A percentile compares a stretch with the other conserved stretches of the same genome.
Conservation (phyloP, 2,329 filamentous ascomycete genomes). For the Aspergillus carbonarius region DNA sequence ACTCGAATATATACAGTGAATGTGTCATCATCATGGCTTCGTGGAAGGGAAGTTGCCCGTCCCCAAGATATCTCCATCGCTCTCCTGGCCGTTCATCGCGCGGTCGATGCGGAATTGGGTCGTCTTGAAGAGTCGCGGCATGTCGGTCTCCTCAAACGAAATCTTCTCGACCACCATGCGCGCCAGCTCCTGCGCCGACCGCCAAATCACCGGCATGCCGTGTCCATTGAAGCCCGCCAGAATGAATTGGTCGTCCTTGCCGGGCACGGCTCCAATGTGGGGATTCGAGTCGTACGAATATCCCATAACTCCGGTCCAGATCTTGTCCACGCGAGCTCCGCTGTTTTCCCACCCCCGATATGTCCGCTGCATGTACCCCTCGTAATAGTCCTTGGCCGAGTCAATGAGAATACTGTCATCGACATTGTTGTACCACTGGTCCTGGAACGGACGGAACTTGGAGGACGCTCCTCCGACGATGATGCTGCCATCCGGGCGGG, state of each 20-base stretch:
- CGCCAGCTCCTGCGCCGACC: constrained; percentile 49
- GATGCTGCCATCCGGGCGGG: constrained; percentile 53
- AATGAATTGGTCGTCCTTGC: constrained; percentile 53
- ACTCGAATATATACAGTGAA: neutral
- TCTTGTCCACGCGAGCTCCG: constrained; percentile 27
- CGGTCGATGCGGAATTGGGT: constrained; percentile 23
- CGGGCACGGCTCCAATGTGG: constrained; percentile 53
- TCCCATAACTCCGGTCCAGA: constrained; percentile 49
- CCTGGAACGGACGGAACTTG: constrained; percentile 38
- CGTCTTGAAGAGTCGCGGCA: constrained; percentile 35
- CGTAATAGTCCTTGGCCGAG: constrained; percentile 41
- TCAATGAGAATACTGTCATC: constrained; percentile 52
- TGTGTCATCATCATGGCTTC: neutral
- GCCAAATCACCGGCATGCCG: constrained; percentile 55
- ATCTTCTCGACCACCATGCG: constrained; percentile 48
- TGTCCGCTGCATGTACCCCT: constrained; percentile 37
- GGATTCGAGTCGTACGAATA: constrained; percentile 53
- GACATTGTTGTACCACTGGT: constrained; percentile 47
- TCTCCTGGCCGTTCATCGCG: constrained; percentile 21
- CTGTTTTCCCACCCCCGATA: constrained; percentile 38
- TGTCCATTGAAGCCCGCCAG: constrained; percentile 65
- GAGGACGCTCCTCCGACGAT: constrained; percentile 60
- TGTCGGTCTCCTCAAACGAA: constrained; percentile 25
- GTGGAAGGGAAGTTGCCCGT: constrained; percentile 13
- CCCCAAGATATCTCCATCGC: constrained; percentile 30